Evolutionary conservation across 192 early-diverging fungal genomes (phyloP).

Genomic region (Anaeromyces robustus): DNA sequence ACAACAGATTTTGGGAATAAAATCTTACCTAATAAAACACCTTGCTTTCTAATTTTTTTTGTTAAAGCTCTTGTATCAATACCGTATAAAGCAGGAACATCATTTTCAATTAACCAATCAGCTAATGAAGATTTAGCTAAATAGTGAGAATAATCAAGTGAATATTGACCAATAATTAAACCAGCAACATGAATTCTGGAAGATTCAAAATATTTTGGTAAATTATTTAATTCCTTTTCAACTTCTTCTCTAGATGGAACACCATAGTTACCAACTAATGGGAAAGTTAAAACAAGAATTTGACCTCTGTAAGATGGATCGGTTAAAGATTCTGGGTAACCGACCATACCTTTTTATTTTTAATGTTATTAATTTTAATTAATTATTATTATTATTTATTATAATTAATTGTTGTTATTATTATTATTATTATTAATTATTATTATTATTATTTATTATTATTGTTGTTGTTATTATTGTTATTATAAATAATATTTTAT

Average conservation of each 20-base stretch:
- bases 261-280: slow-evolving; percentile 95
- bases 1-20: slow-evolving; percentile 56
- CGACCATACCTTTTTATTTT: slow-evolving; percentile 67
- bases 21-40: slow-evolving; percentile 81
- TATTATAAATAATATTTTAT: too few species aligned
- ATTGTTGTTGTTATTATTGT: too few species aligned
- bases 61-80: slow-evolving; percentile 94
- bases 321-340: slow-evolving; percentile 95
- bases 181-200: slow-evolving; percentile 83
- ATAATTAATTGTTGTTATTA: too few species aligned
- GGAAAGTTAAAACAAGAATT: slow-evolving; percentile 95
- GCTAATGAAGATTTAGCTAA: slow-evolving; percentile 71
- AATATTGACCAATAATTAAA: slow-evolving; percentile 82
- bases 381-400: too few species aligned
- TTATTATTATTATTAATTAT: too few species aligned
- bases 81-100: slow-evolving; percentile 80
- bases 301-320: slow-evolving; percentile 98
- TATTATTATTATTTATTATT: too few species aligned
- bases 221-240: slow-evolving; percentile 67
- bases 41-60: slow-evolving; percentile 86
- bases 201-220: slow-evolving; percentile 93
- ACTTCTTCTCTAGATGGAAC: slow-evolving; percentile 76
- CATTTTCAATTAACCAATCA: slow-evolving; percentile 81
- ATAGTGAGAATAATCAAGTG: slow-evolving; percentile 84
- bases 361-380: neutral